Conservation (phyloP, 805 yeast genomes). For the Ogataea minuta region DNA sequence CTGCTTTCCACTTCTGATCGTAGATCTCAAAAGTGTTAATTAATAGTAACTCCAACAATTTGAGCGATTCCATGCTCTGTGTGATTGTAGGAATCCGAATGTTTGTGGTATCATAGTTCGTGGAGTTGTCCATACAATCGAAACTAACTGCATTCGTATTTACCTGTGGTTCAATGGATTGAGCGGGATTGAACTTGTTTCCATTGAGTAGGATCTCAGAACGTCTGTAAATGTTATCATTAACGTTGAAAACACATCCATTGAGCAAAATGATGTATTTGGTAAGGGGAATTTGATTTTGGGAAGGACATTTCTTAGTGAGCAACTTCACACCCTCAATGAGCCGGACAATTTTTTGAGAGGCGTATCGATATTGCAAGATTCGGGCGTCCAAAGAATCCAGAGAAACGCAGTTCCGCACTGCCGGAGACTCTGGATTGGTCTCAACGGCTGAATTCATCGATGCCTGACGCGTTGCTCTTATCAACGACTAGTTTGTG, state of each 20-base stretch:
- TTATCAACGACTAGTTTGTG: slow-evolving; percentile 1
- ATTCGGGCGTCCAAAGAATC: slow-evolving; percentile 55
- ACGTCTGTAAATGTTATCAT: slow-evolving; percentile 39
- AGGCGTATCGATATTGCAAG: slow-evolving; percentile 57
- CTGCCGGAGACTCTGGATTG: neutral
- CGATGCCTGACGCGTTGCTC: slow-evolving; percentile 4
- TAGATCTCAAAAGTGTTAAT: slow-evolving; percentile 30
- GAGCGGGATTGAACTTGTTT: slow-evolving; percentile 44
- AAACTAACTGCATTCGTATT: slow-evolving; percentile 35
- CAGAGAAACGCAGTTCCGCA: slow-evolving; percentile 35
- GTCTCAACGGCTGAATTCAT: slow-evolving; percentile 2
- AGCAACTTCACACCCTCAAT: slow-evolving; percentile 31
- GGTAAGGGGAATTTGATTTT: slow-evolving; percentile 33
- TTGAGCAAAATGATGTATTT: slow-evolving; percentile 37
- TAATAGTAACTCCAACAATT: slow-evolving; percentile 28
- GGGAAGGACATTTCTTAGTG: slow-evolving; percentile 20
- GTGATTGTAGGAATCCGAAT: slow-evolving; percentile 32
- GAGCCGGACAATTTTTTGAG: slow-evolving; percentile 43
- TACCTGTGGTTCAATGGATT: slow-evolving; percentile 39
- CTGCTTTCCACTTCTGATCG: slow-evolving; percentile 27
- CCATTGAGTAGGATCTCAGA: slow-evolving; percentile 36
- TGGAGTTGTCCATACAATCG: slow-evolving; percentile 35
- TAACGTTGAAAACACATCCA: slow-evolving; percentile 42
- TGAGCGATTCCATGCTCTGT: slow-evolving; percentile 27
- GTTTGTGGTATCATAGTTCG: slow-evolving; percentile 32